Base-by-base conservation (phyloP, 2,329 filamentous ascomycete species). In the Trichoderma sp. region DNA sequence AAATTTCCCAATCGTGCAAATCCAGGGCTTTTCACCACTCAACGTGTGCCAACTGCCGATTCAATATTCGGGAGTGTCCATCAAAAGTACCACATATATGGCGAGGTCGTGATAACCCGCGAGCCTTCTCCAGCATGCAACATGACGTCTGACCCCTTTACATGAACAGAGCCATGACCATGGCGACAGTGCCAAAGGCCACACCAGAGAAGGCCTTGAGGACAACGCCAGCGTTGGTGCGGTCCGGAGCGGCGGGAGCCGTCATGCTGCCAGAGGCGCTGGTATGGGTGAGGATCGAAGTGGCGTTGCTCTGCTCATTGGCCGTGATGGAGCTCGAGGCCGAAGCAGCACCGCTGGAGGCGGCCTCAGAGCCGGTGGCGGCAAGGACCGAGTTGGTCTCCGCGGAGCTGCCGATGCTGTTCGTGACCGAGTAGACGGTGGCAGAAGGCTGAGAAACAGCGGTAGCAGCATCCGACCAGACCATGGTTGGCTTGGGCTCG, bases 221-320 rank as follows among this genome's bases (percentile, higher is more conserved):
- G 43, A 69, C 67, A n/a, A 68, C 66, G 34, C 71, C 74, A 26
- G 72, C 75, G n/a, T 72, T 75, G 12, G 74, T 76, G 28, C 74
- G 69, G 30, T 73, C 72, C 47, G 74, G 72, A 7, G 71, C 72
- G 39, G 70, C 67, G 45, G 74, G 69, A 24, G 56, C 68, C 21
- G 70, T 66, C 48, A 66, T 67, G 65, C 69, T 68, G 34, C 52
- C 65, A 28, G 66, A 65, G 50, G 51, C 56, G 60, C 62, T 70
- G 7, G 52, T 68, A 10, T 67, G 66, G 12, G 62, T 66, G 4
- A 71, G 72, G 28, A 71, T 67, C 21, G 73, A 70, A 17, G 71
- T 67, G 50, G 74, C 68, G 24, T 63, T 69, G 50, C 61, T 43
- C 47, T 58, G 52, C 61, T 58, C 41, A 45, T 44, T 55, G 7